A percentile compares a stretch with the other conserved stretches of the same genome.
phyloP scores from a whole-genome alignment of 2,329 filamentous ascomycete species.

The Diaporthe sp. region DNA sequence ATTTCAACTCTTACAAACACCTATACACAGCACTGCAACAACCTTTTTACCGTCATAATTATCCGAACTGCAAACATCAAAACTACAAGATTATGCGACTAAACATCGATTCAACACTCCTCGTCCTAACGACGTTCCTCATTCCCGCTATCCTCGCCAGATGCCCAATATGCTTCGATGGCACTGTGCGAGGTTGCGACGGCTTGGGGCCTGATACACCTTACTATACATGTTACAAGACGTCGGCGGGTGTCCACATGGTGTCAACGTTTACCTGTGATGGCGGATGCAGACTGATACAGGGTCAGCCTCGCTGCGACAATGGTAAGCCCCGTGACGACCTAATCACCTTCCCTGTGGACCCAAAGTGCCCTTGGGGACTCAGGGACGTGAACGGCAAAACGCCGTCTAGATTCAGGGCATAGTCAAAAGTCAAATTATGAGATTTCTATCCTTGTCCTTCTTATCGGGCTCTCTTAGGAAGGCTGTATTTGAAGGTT shows the following conservation, averaged over 20 bases:
- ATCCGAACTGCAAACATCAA: not conserved
- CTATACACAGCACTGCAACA: not conserved
- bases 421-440: no score
- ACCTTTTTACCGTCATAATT: not conserved
- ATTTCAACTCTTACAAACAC: not conserved
- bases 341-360: not conserved
- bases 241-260: not conserved
- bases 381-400: not conserved
- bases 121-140: not conserved
- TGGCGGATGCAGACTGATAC: not conserved
- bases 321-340: not conserved
- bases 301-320: not conserved
- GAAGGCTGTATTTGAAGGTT: no score
- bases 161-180: slow-evolving; percentile 1
- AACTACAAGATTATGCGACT: not conserved
- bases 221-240: not conserved
- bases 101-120: not conserved
- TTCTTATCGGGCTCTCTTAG: no score
- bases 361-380: not conserved
- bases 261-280: not conserved
- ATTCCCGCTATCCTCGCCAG: not conserved
- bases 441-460: no score
- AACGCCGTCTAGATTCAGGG: not conserved
- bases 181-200: not conserved
- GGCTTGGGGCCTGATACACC: not conserved